Evolutionary conservation across 2,329 filamentous ascomycete genomes (phyloP).

Genomic region (Epichloe glyceriae): DNA sequence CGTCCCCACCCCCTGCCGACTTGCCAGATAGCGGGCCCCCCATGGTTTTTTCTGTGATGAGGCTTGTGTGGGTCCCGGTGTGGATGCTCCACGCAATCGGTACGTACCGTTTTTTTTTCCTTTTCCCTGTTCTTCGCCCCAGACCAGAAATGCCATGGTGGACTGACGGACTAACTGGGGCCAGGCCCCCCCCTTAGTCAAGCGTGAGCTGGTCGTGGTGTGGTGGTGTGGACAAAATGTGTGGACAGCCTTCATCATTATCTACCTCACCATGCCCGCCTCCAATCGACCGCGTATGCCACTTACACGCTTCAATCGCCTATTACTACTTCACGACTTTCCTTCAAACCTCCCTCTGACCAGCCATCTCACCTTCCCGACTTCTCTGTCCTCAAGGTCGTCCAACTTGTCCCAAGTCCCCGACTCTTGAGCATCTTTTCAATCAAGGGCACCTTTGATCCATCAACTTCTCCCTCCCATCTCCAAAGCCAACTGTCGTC

Average conservation of each 20-base stretch:
- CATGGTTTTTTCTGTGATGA: conserved; percentile 16
- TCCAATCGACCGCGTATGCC: conserved; percentile 5
- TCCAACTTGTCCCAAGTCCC: too few species aligned
- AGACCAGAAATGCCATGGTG: background rate
- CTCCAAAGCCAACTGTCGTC: background rate
- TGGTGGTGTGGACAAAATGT: background rate
- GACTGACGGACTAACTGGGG: background rate
- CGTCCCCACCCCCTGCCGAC: conserved; percentile 16
- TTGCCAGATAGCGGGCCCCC: conserved; percentile 17
- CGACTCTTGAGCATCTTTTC: background rate
- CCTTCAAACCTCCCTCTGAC: conserved; percentile 17
- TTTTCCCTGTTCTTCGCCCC: conserved; percentile 1
- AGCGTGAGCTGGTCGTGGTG: background rate
- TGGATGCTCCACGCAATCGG: conserved; percentile 26
- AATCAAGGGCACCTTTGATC: conserved; percentile 3
- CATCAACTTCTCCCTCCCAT: background rate
- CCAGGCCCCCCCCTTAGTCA: background rate
- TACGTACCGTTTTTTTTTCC: conserved; percentile 6
- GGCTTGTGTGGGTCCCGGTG: conserved; percentile 13
- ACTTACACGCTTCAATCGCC: conserved; percentile 13
- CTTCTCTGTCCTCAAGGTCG: conserved; percentile 3
- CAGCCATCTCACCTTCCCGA: background rate
- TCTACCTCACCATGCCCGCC: conserved; percentile 16
- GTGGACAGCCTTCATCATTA: conserved; percentile 9
- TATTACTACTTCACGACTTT: conserved; percentile 21